Evolutionary conservation across 176 grass and related monocot species (phyloP), one percentile per base, ranked within the genome.

Genomic region (Juncus inflexus): DNA sequence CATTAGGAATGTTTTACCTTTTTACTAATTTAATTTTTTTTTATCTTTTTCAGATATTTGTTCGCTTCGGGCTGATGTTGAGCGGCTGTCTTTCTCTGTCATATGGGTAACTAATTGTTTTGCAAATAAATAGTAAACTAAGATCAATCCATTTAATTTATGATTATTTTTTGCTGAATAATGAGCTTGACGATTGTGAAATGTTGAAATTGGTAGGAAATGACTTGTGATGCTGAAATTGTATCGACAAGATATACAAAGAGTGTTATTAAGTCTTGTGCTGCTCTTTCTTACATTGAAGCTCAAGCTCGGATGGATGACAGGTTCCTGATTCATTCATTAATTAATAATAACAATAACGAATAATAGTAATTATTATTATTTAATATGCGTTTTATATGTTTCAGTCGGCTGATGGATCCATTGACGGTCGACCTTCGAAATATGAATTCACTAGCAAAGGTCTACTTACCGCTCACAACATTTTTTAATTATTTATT

Each of bases 281-380:
- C 87, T 75, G 92, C 92, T 79, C 74, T 97, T 76, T 97, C 92
- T 73, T 97, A 97, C 82, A 84, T 97, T 9, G 92, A 97, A 80
- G 92, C 92, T 54, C 92, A 97, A 86, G 92, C 92, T 42, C 88
- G 87, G 64, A 97, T 97, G 92, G 92, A 97, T 84, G 92, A 97
- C 67, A 91, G 87, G 92, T 97, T 35, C 63, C 55, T 70, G 73
- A 49, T 4, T 14, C 9, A 66, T 69, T 76, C 2, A 9, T 66
- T 9, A 8, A 75, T 76, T 42, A 72, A 40, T 67, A 14, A 52
- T 74, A 10, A 61, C 39, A 12, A 73, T n/a, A n/a, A n/a, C n/a
- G n/a, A n/a, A n/a, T 35, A 51, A 28, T 58, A 28, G 1, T 77
- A 52, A 51, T 58, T 75, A 60, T 79, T 62, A n/a, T 60, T 72